Conservation (phyloP, 495 filamentous ascomycete genomes). For the Podospora appendiculata region DNA sequence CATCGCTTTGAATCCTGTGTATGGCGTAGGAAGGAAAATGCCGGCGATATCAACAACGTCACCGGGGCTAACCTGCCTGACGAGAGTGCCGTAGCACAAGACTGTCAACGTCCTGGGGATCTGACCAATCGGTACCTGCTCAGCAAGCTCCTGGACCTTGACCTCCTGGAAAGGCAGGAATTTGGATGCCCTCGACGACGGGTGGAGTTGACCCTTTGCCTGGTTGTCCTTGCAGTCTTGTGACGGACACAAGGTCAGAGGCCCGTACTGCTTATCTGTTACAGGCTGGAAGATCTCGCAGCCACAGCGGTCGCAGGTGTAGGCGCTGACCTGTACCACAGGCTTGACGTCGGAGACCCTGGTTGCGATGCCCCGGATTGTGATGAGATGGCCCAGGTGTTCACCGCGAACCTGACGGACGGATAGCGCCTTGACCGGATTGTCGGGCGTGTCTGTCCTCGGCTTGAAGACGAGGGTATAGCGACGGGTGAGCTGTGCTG, state of each 20-base stretch:
- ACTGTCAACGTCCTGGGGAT: slow-evolving; percentile 87
- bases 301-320: slow-evolving; percentile 93
- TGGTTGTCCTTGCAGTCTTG: slow-evolving; percentile 85
- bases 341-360: slow-evolving; percentile 97
- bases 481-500: slow-evolving; percentile 81
- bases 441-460: slow-evolving; percentile 59
- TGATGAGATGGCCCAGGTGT: slow-evolving; percentile 88
- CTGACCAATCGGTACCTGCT: slow-evolving; percentile 95
- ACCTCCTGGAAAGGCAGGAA: slow-evolving; percentile 97
- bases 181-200: slow-evolving; percentile 90
- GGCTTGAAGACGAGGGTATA: slow-evolving; percentile 97
- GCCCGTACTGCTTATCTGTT: slow-evolving; percentile 80
- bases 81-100: slow-evolving; percentile 79
- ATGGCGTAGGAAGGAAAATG: slow-evolving; percentile 94
- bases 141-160: slow-evolving; percentile 97
- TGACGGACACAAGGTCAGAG: slow-evolving; percentile 77
- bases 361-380: slow-evolving; percentile 88
- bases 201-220: slow-evolving; percentile 84
- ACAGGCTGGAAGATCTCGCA: slow-evolving; percentile 97
- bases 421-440: slow-evolving; percentile 76
- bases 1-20: slow-evolving; percentile 96
- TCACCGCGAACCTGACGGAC: slow-evolving; percentile 89
- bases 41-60: slow-evolving; percentile 90
- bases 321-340: slow-evolving; percentile 92
- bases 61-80: slow-evolving; percentile 81